A percentile compares a stretch with the other conserved stretches of the same genome.
These are phyloP conservation scores for Saccharum officinarum DNA, from an alignment of 176 grass and related monocot genomes.

Conservation along the genomic window DNA sequence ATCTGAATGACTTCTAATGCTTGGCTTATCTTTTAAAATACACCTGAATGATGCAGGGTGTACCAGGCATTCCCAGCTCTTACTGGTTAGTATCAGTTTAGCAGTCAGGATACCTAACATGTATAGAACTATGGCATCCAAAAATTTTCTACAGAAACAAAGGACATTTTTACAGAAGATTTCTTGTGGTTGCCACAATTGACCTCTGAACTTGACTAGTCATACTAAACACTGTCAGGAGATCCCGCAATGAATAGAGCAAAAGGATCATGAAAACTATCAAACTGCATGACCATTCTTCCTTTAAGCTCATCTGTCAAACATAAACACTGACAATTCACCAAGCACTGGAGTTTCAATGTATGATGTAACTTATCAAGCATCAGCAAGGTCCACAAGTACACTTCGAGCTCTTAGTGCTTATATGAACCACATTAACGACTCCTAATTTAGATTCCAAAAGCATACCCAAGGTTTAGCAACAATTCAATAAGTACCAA, in stretches of 20 bases:
- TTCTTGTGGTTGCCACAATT: slow-evolving; percentile 5
- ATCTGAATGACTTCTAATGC: neutral
- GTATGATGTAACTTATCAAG: too few relatives aligned
- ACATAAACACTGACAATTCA: too few relatives aligned
- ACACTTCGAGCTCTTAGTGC: too few relatives aligned
- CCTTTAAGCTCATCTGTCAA: too few relatives aligned
- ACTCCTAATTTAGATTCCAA: too few relatives aligned
- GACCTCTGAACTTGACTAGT: neutral
- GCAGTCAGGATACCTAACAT: neutral
- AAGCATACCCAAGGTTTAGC: too few relatives aligned
- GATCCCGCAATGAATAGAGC: neutral
- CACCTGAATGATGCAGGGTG: neutral
- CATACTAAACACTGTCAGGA: neutral
- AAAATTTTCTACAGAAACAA: neutral
- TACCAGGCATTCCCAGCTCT: neutral
- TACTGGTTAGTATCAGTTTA: neutral
- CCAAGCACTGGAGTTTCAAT: too few relatives aligned
- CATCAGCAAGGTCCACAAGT: too few relatives aligned
- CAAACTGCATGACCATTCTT: neutral
- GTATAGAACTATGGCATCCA: neutral
- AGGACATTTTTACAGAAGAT: neutral
- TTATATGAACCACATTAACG: too few relatives aligned
- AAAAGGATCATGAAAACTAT: neutral
- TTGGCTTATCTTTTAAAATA: neutral
- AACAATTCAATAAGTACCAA: too few relatives aligned